phyloP scores from a whole-genome alignment of 1,284 basidiomycete genomes.

The Fomitiporia mediterranea region DNA sequence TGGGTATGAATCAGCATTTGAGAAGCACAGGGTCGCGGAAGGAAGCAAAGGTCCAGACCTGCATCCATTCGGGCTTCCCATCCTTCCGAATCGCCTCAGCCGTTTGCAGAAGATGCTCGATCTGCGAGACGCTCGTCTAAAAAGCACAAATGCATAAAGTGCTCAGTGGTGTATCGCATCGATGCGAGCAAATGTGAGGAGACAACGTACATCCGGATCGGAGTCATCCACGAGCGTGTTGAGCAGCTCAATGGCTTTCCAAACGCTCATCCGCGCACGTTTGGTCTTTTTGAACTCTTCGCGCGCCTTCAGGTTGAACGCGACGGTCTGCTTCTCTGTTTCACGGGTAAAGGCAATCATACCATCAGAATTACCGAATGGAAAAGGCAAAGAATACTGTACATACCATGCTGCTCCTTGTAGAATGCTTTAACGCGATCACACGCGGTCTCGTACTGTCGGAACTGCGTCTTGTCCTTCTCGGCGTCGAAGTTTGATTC shows the following conservation, averaged over 20 bases:
- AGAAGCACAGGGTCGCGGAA: slow-evolving; percentile 35
- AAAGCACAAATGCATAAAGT: slow-evolving; percentile 21
- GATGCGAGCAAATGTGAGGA: not conserved
- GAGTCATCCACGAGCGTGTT: slow-evolving; percentile 87
- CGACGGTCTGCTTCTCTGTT: slow-evolving; percentile 82
- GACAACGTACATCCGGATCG: slow-evolving; percentile 69
- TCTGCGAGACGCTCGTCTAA: slow-evolving; percentile 77
- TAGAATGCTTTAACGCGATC: slow-evolving; percentile 87
- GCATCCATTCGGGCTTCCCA: slow-evolving; percentile 89
- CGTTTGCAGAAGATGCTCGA: slow-evolving; percentile 87
- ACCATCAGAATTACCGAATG: not conserved
- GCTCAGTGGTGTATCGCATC: slow-evolving; percentile 27
- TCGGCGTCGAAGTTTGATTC: slow-evolving; percentile 61
- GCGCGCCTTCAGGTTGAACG: slow-evolving; percentile 74
- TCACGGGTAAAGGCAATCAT: slow-evolving; percentile 3
- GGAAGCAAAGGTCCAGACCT: slow-evolving; percentile 42
- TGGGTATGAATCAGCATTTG: not conserved
- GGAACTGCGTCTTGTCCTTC: slow-evolving; percentile 77
- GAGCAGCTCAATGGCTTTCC: slow-evolving; percentile 90
- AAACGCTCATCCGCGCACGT: slow-evolving; percentile 70
- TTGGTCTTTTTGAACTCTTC: slow-evolving; percentile 64
- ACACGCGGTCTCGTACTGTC: slow-evolving; percentile 74
- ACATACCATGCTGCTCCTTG: slow-evolving; percentile 76
- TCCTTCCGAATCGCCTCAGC: slow-evolving; percentile 88
- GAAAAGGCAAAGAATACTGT: not conserved